Evolutionary conservation across 129 eudicot species (phyloP), one percentile per base, ranked within the genome.

Genomic region (Arctium lappa): DNA sequence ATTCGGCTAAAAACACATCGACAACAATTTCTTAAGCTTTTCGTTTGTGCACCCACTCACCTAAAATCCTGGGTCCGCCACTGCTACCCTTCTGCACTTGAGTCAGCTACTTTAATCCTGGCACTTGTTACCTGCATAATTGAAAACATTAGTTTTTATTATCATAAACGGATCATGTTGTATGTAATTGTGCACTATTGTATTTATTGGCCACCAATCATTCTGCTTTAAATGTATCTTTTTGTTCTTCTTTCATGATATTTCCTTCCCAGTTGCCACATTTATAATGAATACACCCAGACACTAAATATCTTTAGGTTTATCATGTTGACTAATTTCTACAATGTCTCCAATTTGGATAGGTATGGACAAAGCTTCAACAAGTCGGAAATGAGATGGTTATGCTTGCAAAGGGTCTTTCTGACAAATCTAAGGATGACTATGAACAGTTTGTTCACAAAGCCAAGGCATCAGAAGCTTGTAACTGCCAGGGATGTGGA

Each of bases 361-460:
- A 95, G 99, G 76, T 91, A 65, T 95, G 98, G 95, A 83, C 85
- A 15, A 95, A 88, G 92, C 89, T 95, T 85, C 90, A 90, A 62
- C 88, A 72, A 62, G 73, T 93, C 60, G 99, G 98, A 72, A 78
- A 74, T 69, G 97, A 95, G 40, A 87, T 91, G 86, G 87, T 85
- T 80, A 73, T 86, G 37, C 89, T 93, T 77, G 93, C 95, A 83
- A 95, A 89, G 73, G 84, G 80, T 62, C 91, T 95, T 73, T 90
- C 95, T 5, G 97, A 93, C 37, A 75, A 81, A 48, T 87, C 94
- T 36, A 82, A 78, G 79, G 39, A 81, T 75, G 86, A 87, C 82
- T 90, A 84, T 50, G 89, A 86, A 81, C 90, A 89, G 94, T 71
- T 83, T 69, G 50, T 80, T 79, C 40, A 82, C 37, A 86, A 89